Percentiles rank a stretch among this genome's conserved stretches.
These are phyloP conservation scores for Lignosus rhinocerotis DNA, from an alignment of 1,284 basidiomycete species.

Conservation along the genomic window DNA sequence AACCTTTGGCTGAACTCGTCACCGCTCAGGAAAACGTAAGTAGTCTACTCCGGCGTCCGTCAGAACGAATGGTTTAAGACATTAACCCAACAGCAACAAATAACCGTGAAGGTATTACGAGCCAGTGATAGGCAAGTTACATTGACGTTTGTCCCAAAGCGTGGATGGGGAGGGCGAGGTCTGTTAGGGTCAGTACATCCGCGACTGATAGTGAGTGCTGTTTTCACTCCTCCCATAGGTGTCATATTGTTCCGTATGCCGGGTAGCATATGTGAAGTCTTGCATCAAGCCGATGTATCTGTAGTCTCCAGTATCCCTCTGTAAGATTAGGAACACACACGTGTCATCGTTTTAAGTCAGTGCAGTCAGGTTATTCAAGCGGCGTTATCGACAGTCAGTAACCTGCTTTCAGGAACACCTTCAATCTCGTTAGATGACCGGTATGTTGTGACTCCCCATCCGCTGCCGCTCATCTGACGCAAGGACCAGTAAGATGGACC, in stretches of 20 bases:
- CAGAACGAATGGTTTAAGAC: not conserved
- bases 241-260: slow-evolving; percentile 69
- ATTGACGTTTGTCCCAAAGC: slow-evolving; percentile 54
- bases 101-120: slow-evolving; percentile 46
- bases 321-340: not conserved
- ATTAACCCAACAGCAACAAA: slow-evolving; percentile 41
- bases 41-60: not conserved
- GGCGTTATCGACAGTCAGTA: too few species aligned
- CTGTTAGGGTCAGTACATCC: slow-evolving; percentile 68
- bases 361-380: too few species aligned
- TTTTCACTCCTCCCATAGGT: slow-evolving; percentile 43
- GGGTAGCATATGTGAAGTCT: not conserved
- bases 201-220: not conserved
- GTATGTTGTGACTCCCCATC: too few species aligned
- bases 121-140: slow-evolving; percentile 34
- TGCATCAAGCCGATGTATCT: not conserved
- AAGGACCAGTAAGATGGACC: too few species aligned
- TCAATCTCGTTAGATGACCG: not conserved
- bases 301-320: not conserved
- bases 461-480: too few species aligned
- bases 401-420: too few species aligned
- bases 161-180: slow-evolving; percentile 78
- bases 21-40: slow-evolving; percentile 73
- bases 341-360: too few species aligned
- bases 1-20: slow-evolving; percentile 74